These are phyloP conservation scores for Sordariomycetes sp. DNA, from an alignment of 2,329 filamentous ascomycete genomes.

Conservation along the genomic window DNA sequence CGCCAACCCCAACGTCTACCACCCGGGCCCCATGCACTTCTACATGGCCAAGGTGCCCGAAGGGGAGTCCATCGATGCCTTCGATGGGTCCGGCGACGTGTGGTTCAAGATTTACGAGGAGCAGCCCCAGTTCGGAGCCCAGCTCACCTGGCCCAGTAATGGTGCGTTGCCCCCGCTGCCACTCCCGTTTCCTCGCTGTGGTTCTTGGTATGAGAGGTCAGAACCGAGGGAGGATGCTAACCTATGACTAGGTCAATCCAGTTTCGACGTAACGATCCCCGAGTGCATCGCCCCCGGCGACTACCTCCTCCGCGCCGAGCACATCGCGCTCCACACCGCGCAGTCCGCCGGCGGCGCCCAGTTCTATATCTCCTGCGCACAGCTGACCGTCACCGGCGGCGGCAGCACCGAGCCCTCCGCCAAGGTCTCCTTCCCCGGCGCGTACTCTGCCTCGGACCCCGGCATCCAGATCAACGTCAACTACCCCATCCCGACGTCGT, in stretches of 20 bases:
- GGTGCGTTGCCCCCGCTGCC: not conserved
- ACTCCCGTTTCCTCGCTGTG: not conserved
- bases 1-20: constrained; percentile 22
- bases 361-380: constrained; percentile 30
- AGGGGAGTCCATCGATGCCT: constrained; percentile 18
- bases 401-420: constrained; percentile 24
- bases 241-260: constrained; percentile 12
- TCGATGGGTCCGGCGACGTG: constrained; percentile 19
- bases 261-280: constrained; percentile 29
- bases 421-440: constrained; percentile 25
- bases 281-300: constrained; percentile 33
- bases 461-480: constrained; percentile 29
- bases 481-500: constrained; percentile 25
- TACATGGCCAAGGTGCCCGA: constrained; percentile 24
- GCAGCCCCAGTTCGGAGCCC: constrained; percentile 6
- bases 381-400: constrained; percentile 28
- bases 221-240: not conserved
- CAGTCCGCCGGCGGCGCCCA: constrained; percentile 29
- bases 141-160: constrained; percentile 9
- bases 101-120: constrained; percentile 27
- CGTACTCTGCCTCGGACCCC: constrained; percentile 24
- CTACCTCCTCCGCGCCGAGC: constrained; percentile 37
- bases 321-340: constrained; percentile 34
- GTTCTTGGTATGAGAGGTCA: not conserved
- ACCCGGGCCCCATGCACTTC: constrained; percentile 24